A percentile compares a stretch with the other conserved stretches of the same genome.
phyloP scores from a whole-genome alignment of 75 land plant species.

The Selaginella moellendorffii region DNA sequence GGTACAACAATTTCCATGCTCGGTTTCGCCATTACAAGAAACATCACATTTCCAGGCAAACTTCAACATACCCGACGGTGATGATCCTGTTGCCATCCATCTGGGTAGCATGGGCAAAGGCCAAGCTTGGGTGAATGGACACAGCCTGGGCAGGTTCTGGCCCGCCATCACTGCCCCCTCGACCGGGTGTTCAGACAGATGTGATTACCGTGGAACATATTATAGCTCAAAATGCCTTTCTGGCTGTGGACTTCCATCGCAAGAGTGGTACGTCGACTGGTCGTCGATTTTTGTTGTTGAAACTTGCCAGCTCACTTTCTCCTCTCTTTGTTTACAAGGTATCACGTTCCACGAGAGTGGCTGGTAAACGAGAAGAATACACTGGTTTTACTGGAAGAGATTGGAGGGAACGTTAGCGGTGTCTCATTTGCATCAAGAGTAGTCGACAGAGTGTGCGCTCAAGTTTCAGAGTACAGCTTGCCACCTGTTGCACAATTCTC shows the following conservation, averaged over 20 bases:
- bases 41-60: conserved; percentile 34
- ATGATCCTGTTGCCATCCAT: conserved; percentile 51
- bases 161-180: conserved; percentile 33
- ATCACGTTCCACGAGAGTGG: conserved; percentile 62
- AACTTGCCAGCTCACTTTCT: too few species aligned
- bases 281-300: too few species aligned
- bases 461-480: conserved; percentile 41
- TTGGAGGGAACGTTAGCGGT: conserved; percentile 46
- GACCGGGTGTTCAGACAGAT: conserved; percentile 35
- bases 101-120: conserved; percentile 67
- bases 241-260: conserved; percentile 50
- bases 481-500: conserved; percentile 31
- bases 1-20: conserved; percentile 35
- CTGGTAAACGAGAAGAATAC: conserved; percentile 30
- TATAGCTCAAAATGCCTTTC: conserved; percentile 26
- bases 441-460: conserved; percentile 40
- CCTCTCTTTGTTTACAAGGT: conserved; percentile 34
- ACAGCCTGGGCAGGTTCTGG: conserved; percentile 77
- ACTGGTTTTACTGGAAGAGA: conserved; percentile 64
- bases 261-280: conserved; percentile 48
- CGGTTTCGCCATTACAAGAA: neutral
- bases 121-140: conserved; percentile 60
- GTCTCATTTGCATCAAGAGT: conserved; percentile 37
- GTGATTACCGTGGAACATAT: conserved; percentile 51
- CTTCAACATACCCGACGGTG: conserved; percentile 47